phyloP scores from a whole-genome alignment of 2,329 filamentous ascomycete species.

The Cladosporium sp. region DNA sequence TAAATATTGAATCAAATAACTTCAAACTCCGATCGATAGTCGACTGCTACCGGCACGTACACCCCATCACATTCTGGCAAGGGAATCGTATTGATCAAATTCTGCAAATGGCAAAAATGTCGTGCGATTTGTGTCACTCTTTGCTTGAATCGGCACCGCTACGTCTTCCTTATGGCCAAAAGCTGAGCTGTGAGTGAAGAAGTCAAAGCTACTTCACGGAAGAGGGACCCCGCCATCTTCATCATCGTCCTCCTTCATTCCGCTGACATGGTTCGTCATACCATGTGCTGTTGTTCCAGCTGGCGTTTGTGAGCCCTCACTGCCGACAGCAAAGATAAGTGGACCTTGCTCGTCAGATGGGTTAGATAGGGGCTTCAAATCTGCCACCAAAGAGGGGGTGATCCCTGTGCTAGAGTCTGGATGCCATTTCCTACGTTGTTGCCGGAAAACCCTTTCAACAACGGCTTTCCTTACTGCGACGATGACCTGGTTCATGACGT shows the following conservation, averaged over 20 bases:
- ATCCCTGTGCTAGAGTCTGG: conserved; percentile 2
- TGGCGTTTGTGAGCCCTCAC: not conserved
- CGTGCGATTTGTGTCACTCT: too few relatives aligned
- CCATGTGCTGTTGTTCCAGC: not conserved
- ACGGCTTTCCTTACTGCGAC: not conserved
- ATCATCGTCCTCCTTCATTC: not conserved
- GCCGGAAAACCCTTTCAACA: not conserved
- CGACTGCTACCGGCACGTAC: too few relatives aligned
- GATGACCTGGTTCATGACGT: not conserved
- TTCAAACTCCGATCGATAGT: too few relatives aligned
- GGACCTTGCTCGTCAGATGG: not conserved
- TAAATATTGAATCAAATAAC: too few relatives aligned
- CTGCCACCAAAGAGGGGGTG: not conserved
- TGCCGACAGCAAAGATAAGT: not conserved
- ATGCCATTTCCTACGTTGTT: not conserved
- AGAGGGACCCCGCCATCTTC: not conserved
- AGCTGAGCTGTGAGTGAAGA: too few relatives aligned
- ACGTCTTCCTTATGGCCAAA: too few relatives aligned
- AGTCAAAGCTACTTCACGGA: too few relatives aligned
- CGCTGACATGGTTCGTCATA: not conserved
- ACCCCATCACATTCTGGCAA: too few relatives aligned
- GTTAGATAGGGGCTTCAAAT: not conserved
- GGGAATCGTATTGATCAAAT: too few relatives aligned
- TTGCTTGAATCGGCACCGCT: too few relatives aligned
- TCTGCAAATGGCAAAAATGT: too few relatives aligned